phyloP scores from a whole-genome alignment of 2,329 filamentous ascomycete genomes.

The Trichoderma koningiopsis region DNA sequence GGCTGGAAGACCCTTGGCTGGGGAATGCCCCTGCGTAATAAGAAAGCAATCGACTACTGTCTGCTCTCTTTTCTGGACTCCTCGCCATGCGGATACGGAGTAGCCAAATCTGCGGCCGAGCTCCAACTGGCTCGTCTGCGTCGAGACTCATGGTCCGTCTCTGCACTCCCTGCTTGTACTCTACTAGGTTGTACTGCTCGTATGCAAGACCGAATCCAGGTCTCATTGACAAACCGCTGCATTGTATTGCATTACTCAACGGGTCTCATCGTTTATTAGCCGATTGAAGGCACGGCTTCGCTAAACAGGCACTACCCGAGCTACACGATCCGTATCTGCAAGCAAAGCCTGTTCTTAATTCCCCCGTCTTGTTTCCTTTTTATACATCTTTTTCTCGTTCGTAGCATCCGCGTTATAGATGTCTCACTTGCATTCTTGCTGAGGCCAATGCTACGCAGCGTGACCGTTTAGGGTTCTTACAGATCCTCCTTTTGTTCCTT shows the following conservation, averaged over 20 bases:
- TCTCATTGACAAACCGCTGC: neutral
- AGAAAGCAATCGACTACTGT: neutral
- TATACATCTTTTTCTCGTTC: neutral
- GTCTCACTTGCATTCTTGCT: neutral
- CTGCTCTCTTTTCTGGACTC: neutral
- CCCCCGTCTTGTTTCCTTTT: neutral
- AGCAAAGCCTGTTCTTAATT: neutral
- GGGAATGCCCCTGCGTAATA: neutral
- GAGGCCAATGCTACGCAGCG: neutral
- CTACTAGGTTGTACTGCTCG: neutral
- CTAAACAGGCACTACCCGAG: neutral
- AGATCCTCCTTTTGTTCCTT: neutral
- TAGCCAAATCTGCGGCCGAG: neutral
- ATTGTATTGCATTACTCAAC: constrained; percentile 3
- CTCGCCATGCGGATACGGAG: neutral
- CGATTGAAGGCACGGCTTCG: neutral
- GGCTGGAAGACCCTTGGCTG: neutral
- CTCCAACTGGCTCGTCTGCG: neutral
- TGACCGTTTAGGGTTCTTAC: neutral
- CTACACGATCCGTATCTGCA: neutral
- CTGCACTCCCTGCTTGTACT: neutral
- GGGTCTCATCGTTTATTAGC: neutral
- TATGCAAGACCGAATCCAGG: neutral
- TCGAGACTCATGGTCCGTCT: neutral
- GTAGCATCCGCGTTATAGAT: neutral